Percentiles rank a stretch among this genome's conserved stretches.
phyloP scores from a whole-genome alignment of 1,139 yeast genomes.

The Keqinozyma sinolaborantium region DNA sequence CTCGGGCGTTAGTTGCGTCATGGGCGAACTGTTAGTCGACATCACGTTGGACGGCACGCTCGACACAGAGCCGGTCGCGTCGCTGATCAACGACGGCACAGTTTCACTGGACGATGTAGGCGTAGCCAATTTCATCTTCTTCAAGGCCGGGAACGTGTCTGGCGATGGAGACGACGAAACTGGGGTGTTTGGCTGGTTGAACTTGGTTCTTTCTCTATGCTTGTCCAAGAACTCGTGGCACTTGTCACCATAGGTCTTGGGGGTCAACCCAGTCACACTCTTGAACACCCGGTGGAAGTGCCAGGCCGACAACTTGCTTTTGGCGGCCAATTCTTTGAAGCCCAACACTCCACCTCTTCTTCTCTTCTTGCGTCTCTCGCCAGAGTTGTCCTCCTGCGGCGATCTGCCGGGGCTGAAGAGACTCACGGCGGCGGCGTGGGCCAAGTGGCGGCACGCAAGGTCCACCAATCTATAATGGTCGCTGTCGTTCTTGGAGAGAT shows the following conservation, averaged over 20 bases:
- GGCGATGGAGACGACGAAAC: slow-evolving; percentile 2
- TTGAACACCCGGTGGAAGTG: slow-evolving; percentile 89
- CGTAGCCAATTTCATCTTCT: background rate
- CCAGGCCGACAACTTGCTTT: slow-evolving; percentile 87
- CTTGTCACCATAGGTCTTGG: slow-evolving; percentile 84
- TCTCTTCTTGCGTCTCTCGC: slow-evolving; percentile 41
- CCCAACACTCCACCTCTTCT: slow-evolving; percentile 89
- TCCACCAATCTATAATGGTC: slow-evolving; percentile 73
- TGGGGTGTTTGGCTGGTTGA: slow-evolving; percentile 9
- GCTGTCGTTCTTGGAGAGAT: slow-evolving; percentile 52
- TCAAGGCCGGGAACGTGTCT: background rate
- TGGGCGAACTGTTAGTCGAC: background rate
- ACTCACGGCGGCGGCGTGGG: slow-evolving; percentile 70
- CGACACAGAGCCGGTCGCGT: background rate
- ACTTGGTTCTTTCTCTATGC: slow-evolving; percentile 17
- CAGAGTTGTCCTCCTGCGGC: slow-evolving; percentile 9
- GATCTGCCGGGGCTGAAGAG: slow-evolving; percentile 21
- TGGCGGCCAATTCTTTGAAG: slow-evolving; percentile 82
- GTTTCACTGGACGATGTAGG: background rate
- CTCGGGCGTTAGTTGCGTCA: background rate
- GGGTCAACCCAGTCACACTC: slow-evolving; percentile 80
- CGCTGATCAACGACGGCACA: background rate
- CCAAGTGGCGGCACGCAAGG: slow-evolving; percentile 81
- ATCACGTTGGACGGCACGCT: background rate
- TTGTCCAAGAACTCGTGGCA: slow-evolving; percentile 69